Evolutionary conservation across 2,329 filamentous ascomycete genomes (phyloP), one percentile per base, ranked within the genome.

Genomic region (Neopestalotiopsis sp.): DNA sequence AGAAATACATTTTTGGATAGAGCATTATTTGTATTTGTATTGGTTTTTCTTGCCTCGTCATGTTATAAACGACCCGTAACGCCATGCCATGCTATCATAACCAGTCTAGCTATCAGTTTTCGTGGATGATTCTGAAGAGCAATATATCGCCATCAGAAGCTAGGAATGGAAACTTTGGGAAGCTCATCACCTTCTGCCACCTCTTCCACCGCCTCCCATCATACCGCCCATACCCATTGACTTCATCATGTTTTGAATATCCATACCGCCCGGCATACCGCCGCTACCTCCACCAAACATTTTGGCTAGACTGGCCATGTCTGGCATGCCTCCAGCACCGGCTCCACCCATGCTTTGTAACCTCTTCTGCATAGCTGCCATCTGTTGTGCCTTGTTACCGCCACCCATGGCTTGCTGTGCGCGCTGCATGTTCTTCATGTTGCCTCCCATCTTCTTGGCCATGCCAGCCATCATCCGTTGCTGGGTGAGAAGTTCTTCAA

Each of bases 391-490:
- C 81, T 96, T 95, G 82, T 97, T 97, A 38, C 91, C 93, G 59
- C 95, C 94, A 34, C 92, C 93, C 91, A 98, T 94, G 72, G 93
- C 94, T 67, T 92, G 92, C 81, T 98, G 95, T 0, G 95, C 95
- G 65, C 92, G 91, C 80, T 98, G 94, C 92, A 98, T 97, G 79
- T 98, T 97, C 84, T 96, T 96, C 92, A 97, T 97, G 79, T 94
- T 95, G 53, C 95, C 95, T 69, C 96, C 95, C 90, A 99, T 97
- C 85, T 97, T 97, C 90, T 98, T 99, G 63, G 96, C 96, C 94
- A 99, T 98, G 69, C 94, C 94, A 0, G 94, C 93, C 96, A 99
- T 99, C 93, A 98, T 97, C 75, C 94, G 91, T 80, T 98, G 95
- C 82, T 99, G 96, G 0, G 95, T 97, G n/a, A 99, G 88, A 6